A percentile compares a stretch with the other conserved stretches of the same genome.
Evolutionary conservation across 2,329 filamentous ascomycete genomes (phyloP).

Genomic region (Neofusicoccum sp.): DNA sequence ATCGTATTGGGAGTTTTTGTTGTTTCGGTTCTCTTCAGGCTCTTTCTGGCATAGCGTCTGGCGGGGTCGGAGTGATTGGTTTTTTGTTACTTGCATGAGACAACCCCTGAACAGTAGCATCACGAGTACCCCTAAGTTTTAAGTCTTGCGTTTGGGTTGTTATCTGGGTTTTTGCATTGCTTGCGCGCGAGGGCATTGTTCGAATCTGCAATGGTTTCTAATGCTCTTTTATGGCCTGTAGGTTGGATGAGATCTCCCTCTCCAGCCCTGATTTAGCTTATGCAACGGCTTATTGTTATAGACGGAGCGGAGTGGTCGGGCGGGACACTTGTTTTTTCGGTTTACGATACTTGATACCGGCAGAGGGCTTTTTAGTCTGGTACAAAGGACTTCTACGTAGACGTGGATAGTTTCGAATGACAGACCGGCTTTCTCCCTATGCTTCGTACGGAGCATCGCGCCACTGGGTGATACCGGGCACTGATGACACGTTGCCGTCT

Average conservation of each 20-base stretch:
- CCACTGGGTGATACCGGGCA: neutral
- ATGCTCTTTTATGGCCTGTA: neutral
- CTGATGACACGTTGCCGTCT: too few relatives aligned
- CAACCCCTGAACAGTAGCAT: constrained; percentile 9
- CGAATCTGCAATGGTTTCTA: constrained; percentile 4
- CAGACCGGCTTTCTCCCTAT: neutral
- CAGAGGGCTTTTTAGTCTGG: neutral
- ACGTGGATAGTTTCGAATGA: constrained; percentile 6
- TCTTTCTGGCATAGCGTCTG: constrained; percentile 14
- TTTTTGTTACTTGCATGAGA: constrained; percentile 11
- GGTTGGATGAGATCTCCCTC: neutral
- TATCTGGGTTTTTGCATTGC: neutral
- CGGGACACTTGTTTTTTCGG: constrained; percentile 1
- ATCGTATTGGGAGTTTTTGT: neutral
- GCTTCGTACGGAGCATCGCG: neutral
- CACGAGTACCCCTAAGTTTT: constrained; percentile 7
- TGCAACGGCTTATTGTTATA: constrained; percentile 7
- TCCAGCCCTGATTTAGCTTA: neutral
- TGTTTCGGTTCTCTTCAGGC: constrained; percentile 9
- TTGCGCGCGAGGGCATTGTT: constrained; percentile 2
- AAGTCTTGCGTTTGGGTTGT: neutral
- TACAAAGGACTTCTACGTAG: neutral
- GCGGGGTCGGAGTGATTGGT: constrained; percentile 7
- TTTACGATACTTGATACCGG: neutral
- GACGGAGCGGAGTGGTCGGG: constrained; percentile 2